These are phyloP conservation scores for Globisporangium mamillatum DNA, from an alignment of 352 stramenopile species.

Conservation along the genomic window DNA sequence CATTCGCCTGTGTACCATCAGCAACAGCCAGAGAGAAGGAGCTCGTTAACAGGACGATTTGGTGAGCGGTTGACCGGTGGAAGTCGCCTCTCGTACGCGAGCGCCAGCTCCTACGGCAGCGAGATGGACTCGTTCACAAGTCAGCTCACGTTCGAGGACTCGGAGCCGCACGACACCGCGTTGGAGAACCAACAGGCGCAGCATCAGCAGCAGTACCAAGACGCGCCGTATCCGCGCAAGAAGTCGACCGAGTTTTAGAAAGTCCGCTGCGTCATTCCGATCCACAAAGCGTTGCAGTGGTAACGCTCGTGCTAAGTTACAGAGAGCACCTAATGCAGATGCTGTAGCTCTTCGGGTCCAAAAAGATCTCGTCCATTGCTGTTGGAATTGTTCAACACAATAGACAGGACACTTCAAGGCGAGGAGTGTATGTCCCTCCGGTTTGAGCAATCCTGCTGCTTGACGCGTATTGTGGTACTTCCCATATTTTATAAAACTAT, in stretches of 20 bases:
- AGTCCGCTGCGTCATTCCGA: not conserved
- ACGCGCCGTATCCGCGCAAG: constrained; percentile 30
- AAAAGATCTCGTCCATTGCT: not conserved
- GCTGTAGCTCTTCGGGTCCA: too few species aligned
- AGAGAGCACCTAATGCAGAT: too few species aligned
- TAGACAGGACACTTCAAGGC: too few species aligned
- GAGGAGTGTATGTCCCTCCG: not conserved
- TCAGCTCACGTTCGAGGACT: constrained; percentile 28
- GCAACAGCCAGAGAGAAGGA: constrained; percentile 13
- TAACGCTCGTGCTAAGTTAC: too few species aligned
- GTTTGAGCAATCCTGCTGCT: too few species aligned
- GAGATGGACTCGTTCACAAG: constrained; percentile 41
- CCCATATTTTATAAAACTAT: too few species aligned
- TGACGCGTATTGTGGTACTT: too few species aligned
- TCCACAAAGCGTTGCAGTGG: too few species aligned
- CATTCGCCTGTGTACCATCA: constrained; percentile 4
- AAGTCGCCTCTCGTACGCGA: constrained; percentile 18
- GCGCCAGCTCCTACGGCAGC: constrained; percentile 21
- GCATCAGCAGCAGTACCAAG: not conserved
- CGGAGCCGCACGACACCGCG: constrained; percentile 24
- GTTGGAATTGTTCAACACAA: not conserved
- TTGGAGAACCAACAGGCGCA: constrained; percentile 5
- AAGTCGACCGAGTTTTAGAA: constrained; percentile 47
- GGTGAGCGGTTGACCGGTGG: not conserved
- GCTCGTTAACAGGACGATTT: constrained; percentile 42